Evolutionary conservation across 371 early-diverging fungal genomes (phyloP).

Genomic region (Mucor plumbeus): DNA sequence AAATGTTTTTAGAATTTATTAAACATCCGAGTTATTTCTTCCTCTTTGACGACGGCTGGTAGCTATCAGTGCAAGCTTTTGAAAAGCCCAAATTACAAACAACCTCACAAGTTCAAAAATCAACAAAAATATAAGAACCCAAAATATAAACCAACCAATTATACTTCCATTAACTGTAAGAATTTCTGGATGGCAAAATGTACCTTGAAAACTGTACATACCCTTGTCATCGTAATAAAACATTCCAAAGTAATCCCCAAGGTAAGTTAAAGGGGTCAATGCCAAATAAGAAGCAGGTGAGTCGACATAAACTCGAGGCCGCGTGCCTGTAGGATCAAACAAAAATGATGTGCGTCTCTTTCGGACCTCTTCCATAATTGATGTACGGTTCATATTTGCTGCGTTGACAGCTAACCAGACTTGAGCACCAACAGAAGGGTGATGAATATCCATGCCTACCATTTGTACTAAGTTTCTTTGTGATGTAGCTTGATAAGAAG

Average conservation of each 20-base stretch:
- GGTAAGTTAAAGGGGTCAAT: conserved; percentile 54
- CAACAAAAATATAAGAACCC: conserved; percentile 49
- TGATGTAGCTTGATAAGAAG: conserved; percentile 59
- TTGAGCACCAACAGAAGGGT: conserved; percentile 61
- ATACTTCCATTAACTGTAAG: conserved; percentile 47
- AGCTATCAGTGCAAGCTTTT: not conserved
- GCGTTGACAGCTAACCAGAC: conserved; percentile 72
- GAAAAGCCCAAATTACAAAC: conserved; percentile 4
- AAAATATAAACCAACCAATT: conserved; percentile 70
- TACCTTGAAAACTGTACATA: conserved; percentile 76
- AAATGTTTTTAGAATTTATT: not conserved
- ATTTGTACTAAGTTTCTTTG: conserved; percentile 56
- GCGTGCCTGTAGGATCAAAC: conserved; percentile 74
- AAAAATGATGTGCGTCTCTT: conserved; percentile 69
- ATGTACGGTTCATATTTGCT: conserved; percentile 40
- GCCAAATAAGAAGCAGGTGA: conserved; percentile 40
- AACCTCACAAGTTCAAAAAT: conserved; percentile 37
- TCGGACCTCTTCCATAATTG: conserved; percentile 66
- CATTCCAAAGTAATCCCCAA: conserved; percentile 66
- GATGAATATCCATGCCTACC: conserved; percentile 75
- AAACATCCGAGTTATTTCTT: conserved; percentile 3
- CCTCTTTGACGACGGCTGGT: not conserved
- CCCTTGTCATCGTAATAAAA: conserved; percentile 65
- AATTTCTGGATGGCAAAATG: conserved; percentile 64
- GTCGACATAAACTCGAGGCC: conserved; percentile 54